phyloP scores from a whole-genome alignment of 768 basidiomycete genomes.

The Brasilioporus rufonigricans region DNA sequence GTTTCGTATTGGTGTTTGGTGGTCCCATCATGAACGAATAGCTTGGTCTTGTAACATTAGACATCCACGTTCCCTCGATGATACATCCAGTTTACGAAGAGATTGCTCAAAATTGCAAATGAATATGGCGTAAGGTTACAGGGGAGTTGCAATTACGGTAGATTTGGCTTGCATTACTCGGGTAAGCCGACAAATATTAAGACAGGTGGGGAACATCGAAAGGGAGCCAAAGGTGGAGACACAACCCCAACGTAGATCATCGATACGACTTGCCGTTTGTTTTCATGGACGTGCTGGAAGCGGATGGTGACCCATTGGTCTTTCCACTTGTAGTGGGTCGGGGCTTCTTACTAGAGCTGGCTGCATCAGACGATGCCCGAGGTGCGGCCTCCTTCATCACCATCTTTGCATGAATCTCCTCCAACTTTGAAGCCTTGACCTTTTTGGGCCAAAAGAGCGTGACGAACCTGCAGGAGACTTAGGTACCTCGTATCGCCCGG shows the following conservation, averaged over 20 bases:
- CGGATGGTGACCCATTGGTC: conserved; percentile 50
- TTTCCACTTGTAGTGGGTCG: conserved; percentile 49
- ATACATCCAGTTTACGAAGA: conserved; percentile 12
- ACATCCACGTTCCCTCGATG: conserved; percentile 11
- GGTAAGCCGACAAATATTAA: conserved; percentile 22
- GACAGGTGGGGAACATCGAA: conserved; percentile 16
- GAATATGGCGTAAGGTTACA: conserved; percentile 26
- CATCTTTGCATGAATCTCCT: conserved; percentile 96
- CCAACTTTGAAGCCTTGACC: conserved; percentile 88
- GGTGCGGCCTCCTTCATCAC: conserved; percentile 81
- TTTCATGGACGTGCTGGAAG: conserved; percentile 44
- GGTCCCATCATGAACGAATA: conserved; percentile 4
- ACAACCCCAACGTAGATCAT: conserved; percentile 33
- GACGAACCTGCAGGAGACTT: conserved; percentile 65
- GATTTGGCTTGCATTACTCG: conserved; percentile 24
- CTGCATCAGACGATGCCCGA: conserved; percentile 49
- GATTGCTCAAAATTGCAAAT: conserved; percentile 15
- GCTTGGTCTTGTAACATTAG: conserved; percentile 24
- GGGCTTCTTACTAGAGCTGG: conserved; percentile 55
- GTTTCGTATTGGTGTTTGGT: conserved; percentile 2
- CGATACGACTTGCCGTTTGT: conserved; percentile 63
- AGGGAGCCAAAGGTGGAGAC: conserved; percentile 20
- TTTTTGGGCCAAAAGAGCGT: conserved; percentile 98
- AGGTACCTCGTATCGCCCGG: conserved; percentile 4
- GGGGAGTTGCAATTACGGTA: conserved; percentile 27